Evolutionary conservation across 2,329 filamentous ascomycete genomes (phyloP), one percentile per base, ranked within the genome.

Genomic region (Pyrenophora tritici-repentis): DNA sequence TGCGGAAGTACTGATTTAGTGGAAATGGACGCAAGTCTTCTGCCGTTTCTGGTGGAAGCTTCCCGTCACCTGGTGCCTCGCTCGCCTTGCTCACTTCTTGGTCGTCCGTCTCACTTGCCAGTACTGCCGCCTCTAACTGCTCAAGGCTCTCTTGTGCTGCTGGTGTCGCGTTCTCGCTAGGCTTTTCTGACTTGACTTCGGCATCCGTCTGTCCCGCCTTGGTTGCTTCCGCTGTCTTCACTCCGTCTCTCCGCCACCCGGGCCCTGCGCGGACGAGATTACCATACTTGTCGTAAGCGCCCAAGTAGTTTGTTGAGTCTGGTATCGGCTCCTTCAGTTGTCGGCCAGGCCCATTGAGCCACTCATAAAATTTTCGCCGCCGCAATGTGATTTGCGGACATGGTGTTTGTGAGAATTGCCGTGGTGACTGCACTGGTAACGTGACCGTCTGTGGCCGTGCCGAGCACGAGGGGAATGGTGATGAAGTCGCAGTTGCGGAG

Each of bases 1-100:
- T 90, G 57, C 79, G 75, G 75, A 93, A 97, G 18, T 81, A 70
- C 4, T 76, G 77, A 72, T 96, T 96, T 42, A 84, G 70, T 0
- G 91, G 91, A 59, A 94, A 96, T 0, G 90, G 90, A 5, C 61
- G 62, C 14, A 75, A 59, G 52, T 71, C 75, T 59, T 68, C 60
- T 37, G 39, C 58, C 36, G 51, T 65, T 53, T 74, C 71, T 20
- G 63, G 71, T 29, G 59, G 66, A 20, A 73, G 58, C 53, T 59
- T 58, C 1, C 44, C 41, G 9, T 66, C 59, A 22, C 65, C 61
- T 14, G 59, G 16, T 42, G 57, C 43, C 22, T 53, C 42, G 35
- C 58, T 42, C 14, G 33, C 36, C 29, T 53, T 33, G 35, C 53
- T 52, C 20, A 34, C 47, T 13, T 60, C 53, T 16, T 64, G 62